A percentile compares a stretch with the other conserved stretches of the same genome.
Evolutionary conservation across 2,329 filamentous ascomycete species (phyloP).

Genomic region (Alternaria atra): DNA sequence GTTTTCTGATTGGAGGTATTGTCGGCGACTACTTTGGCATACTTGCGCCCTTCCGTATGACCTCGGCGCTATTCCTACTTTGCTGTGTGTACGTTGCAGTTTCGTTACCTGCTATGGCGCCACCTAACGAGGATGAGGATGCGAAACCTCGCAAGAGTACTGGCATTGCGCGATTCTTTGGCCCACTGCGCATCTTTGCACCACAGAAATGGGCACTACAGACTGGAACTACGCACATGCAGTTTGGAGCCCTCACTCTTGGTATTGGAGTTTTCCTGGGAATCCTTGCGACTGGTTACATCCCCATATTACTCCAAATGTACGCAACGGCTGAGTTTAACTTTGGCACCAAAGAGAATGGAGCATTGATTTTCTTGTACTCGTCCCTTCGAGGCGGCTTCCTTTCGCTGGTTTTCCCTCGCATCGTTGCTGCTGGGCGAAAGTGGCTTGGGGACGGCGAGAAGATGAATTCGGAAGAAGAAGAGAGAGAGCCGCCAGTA

Average conservation of each 20-base stretch:
- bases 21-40: constrained; percentile 71
- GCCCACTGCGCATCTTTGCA: constrained; percentile 68
- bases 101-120: constrained; percentile 60
- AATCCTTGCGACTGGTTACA: constrained; percentile 74
- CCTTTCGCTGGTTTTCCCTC: constrained; percentile 56
- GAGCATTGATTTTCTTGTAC: constrained; percentile 57
- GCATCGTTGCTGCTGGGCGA: constrained; percentile 54
- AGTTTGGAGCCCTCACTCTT: constrained; percentile 71
- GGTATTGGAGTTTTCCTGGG: constrained; percentile 72
- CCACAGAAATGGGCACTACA: constrained; percentile 64
- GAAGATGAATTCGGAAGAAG: constrained; percentile 5
- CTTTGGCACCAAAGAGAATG: constrained; percentile 57
- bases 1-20: constrained; percentile 71
- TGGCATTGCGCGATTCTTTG: constrained; percentile 66
- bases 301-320: constrained; percentile 65
- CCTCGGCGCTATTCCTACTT: constrained; percentile 64
- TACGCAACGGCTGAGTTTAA: constrained; percentile 57
- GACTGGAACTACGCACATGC: constrained; percentile 62
- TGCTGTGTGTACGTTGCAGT: constrained; percentile 54
- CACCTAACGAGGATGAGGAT: constrained; percentile 44
- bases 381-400: constrained; percentile 56
- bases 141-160: constrained; percentile 30
- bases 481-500: constrained; percentile 24
- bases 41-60: constrained; percentile 70
- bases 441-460: constrained; percentile 49